phyloP scores from a whole-genome alignment of 306 rosid species.

The Quercus mongolica region DNA sequence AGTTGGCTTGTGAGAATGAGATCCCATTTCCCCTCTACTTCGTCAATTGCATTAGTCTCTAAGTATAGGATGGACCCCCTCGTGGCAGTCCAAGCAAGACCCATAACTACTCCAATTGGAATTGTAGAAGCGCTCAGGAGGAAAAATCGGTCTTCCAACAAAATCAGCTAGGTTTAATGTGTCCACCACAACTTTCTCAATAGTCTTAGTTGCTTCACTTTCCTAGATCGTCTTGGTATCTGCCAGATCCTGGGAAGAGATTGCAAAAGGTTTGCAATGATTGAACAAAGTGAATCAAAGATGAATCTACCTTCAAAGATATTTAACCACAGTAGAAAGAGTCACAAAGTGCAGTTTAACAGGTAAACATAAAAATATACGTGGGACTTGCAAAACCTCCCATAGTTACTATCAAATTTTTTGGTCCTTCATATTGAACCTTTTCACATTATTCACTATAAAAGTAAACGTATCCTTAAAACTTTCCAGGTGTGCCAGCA shows the following conservation, averaged over 20 bases:
- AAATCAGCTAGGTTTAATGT: slow-evolving; percentile 53
- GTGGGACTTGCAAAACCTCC: background rate
- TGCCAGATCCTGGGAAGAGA: slow-evolving; percentile 42
- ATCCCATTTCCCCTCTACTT: slow-evolving; percentile 84
- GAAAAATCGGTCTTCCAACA: slow-evolving; percentile 97
- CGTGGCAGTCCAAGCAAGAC: slow-evolving; percentile 99
- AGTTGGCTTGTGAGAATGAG: slow-evolving; percentile 81
- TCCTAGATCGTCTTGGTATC: slow-evolving; percentile 36
- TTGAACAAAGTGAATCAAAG: background rate
- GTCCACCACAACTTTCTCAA: slow-evolving; percentile 59
- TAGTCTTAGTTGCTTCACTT: slow-evolving; percentile 29
- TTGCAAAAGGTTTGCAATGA: slow-evolving; percentile 2
- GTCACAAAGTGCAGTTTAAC: background rate
- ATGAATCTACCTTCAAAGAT: background rate
- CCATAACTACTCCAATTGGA: slow-evolving; percentile 94
- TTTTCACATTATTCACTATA: background rate
- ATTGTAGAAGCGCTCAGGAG: slow-evolving; percentile 80
- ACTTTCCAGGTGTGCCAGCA: background rate
- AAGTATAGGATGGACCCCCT: slow-evolving; percentile 95
- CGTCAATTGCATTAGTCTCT: slow-evolving; percentile 77
- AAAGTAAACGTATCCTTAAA: background rate
- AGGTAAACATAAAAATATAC: background rate
- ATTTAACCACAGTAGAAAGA: background rate
- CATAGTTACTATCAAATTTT: background rate
- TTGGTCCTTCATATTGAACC: background rate